Evolutionary conservation across 306 rosid species (phyloP).

Genomic region (Ziziphus jujuba): DNA sequence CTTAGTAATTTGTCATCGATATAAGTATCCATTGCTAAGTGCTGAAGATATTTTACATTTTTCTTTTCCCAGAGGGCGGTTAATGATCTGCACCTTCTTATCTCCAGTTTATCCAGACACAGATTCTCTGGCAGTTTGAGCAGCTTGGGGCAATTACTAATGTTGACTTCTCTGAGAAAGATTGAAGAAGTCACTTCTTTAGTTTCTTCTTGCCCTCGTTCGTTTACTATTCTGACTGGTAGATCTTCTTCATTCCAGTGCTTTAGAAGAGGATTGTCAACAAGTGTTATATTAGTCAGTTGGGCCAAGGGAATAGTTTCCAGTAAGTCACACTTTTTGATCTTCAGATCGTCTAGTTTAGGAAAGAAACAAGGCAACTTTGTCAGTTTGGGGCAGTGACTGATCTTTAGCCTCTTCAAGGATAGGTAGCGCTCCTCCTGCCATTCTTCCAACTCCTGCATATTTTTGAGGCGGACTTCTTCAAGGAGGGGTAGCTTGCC

Average conservation of each 20-base stretch:
- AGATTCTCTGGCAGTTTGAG: neutral
- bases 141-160: constrained; percentile 23
- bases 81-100: constrained; percentile 10
- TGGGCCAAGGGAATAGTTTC: neutral
- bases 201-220: no score
- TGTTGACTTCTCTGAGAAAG: constrained; percentile 1
- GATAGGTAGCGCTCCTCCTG: neutral
- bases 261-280: constrained; percentile 19
- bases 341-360: constrained; percentile 2
- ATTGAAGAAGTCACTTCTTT: no score
- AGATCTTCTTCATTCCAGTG: constrained; percentile 10
- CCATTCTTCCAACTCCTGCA: constrained; percentile 22
- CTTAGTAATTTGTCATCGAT: constrained; percentile 7
- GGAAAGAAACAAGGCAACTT: neutral
- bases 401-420: neutral
- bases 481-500: constrained; percentile 2
- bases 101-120: constrained; percentile 12
- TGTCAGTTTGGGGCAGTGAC: constrained; percentile 10
- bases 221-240: no score
- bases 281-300: neutral
- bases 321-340: constrained; percentile 9
- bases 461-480: neutral
- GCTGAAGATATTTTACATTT: neutral
- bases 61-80: neutral
- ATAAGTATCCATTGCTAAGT: constrained; percentile 11